Evolutionary conservation across 768 basidiomycete species (phyloP).

Genomic region (Podaxis carcinomalis): DNA sequence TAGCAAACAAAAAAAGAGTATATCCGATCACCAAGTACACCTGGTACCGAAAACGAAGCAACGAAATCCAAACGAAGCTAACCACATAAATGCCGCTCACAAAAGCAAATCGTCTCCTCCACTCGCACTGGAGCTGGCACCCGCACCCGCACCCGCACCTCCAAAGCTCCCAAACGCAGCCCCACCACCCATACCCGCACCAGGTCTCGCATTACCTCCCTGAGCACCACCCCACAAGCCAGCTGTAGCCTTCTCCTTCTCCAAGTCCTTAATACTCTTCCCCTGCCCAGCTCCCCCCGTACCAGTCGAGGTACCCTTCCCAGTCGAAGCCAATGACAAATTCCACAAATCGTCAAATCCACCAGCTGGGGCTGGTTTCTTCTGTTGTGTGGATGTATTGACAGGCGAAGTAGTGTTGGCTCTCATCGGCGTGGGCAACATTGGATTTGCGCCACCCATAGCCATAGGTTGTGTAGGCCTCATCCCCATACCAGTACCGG

Average conservation of each 20-base stretch:
- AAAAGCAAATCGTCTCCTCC: conserved; percentile 24
- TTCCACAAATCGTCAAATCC: conserved; percentile 91
- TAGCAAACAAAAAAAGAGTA: too few relatives aligned
- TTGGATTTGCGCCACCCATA: neutral
- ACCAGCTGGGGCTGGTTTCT: conserved; percentile 13
- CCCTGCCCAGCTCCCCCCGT: conserved; percentile 19
- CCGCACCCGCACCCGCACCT: conserved; percentile 18
- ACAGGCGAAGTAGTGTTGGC: conserved; percentile 24
- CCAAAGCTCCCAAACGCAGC: conserved; percentile 26
- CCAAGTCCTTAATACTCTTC: conserved; percentile 87
- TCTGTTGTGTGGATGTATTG: conserved; percentile 33
- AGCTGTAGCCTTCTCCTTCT: conserved; percentile 80
- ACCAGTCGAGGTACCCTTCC: conserved; percentile 31
- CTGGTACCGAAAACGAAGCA: too few relatives aligned
- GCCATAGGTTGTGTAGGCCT: conserved; percentile 23
- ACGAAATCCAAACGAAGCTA: too few relatives aligned
- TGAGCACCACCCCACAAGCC: conserved; percentile 65
- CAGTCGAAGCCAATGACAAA: conserved; percentile 60
- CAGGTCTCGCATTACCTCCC: conserved; percentile 10
- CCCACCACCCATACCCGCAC: conserved; percentile 13
- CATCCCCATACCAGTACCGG: conserved; percentile 16
- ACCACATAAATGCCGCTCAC: neutral
- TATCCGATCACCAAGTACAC: too few relatives aligned
- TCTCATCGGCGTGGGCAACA: conserved; percentile 16
- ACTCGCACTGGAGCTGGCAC: conserved; percentile 16